A percentile compares a stretch with the other conserved stretches of the same genome.
Evolutionary conservation across 495 filamentous ascomycete genomes (phyloP).

Genomic region (Penicillium diatomitis): DNA sequence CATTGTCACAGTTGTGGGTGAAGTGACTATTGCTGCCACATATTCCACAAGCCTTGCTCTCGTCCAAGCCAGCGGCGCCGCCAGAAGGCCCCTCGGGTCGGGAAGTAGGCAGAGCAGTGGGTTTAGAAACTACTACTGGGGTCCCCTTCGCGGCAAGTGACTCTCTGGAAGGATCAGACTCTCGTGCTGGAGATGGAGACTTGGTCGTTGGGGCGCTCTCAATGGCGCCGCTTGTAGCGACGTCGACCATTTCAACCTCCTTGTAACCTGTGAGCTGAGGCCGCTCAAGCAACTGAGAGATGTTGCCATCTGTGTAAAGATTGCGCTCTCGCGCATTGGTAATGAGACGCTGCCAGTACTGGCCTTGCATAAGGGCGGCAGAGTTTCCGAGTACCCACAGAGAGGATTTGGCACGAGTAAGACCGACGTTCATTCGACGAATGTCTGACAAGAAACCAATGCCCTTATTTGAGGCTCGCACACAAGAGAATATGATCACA

Average conservation of each 20-base stretch:
- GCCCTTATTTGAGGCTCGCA: conserved; percentile 81
- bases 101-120: conserved; percentile 16
- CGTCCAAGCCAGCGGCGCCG: conserved; percentile 36
- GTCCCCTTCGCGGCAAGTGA: conserved; percentile 9
- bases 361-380: conserved; percentile 68
- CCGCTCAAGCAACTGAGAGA: conserved; percentile 39
- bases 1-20: conserved; percentile 40
- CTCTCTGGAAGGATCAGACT: conserved; percentile 20
- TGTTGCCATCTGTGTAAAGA: conserved; percentile 66
- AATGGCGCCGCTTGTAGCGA: conserved; percentile 4
- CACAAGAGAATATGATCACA: conserved; percentile 97
- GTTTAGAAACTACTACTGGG: conserved; percentile 18
- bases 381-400: conserved; percentile 95
- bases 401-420: conserved; percentile 91
- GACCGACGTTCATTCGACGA: conserved; percentile 97
- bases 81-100: conserved; percentile 34
- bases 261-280: conserved; percentile 40
- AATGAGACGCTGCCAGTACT: conserved; percentile 82
- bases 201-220: not conserved
- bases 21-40: conserved; percentile 43
- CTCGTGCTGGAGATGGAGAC: conserved; percentile 9
- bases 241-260: conserved; percentile 42
- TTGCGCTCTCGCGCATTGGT: conserved; percentile 65
- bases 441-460: conserved; percentile 98
- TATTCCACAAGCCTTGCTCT: conserved; percentile 29